Conservation (phyloP, 2,329 filamentous ascomycete genomes). For the Trichoderma guizhouense region DNA sequence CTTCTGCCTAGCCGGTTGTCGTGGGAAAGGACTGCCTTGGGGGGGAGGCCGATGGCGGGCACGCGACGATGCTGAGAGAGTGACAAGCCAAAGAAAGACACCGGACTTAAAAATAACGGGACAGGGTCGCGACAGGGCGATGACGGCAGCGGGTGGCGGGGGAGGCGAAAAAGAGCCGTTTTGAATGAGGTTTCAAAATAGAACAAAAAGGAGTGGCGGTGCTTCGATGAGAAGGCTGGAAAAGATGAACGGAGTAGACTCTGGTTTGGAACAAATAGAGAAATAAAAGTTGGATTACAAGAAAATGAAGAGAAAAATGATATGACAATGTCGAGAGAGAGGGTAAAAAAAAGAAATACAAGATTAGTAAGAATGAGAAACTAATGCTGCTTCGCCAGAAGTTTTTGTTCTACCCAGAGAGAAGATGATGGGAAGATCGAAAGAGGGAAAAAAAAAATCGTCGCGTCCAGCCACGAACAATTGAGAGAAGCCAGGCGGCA, state of each 20-base stretch:
- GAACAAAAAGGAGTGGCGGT: constrained; percentile 15
- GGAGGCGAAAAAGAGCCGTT: constrained; percentile 13
- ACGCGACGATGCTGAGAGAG: constrained; percentile 9
- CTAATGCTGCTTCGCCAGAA: not conserved
- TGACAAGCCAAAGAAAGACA: not conserved
- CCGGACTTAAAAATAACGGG: not conserved
- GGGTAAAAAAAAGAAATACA: not conserved
- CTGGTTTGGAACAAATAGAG: not conserved
- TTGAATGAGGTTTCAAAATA: not conserved
- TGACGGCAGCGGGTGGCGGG: constrained; percentile 17
- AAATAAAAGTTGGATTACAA: not conserved
- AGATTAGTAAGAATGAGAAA: not conserved
- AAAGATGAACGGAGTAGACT: not conserved
- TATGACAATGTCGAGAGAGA: not conserved
- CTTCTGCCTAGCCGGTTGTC: constrained; percentile 4
- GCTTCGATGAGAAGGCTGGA: constrained; percentile 1
- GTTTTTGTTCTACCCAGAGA: not conserved
- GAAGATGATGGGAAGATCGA: not conserved
- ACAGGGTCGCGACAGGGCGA: constrained; percentile 16
- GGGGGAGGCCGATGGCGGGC: constrained; percentile 13
- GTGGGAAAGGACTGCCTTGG: constrained; percentile 8
- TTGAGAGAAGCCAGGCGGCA: not conserved
- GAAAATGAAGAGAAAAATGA: not conserved
- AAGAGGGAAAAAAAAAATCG: not conserved
- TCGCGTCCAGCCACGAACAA: not conserved